Evolutionary conservation across 2,329 filamentous ascomycete genomes (phyloP).

Genomic region (Fusarium metavorans): DNA sequence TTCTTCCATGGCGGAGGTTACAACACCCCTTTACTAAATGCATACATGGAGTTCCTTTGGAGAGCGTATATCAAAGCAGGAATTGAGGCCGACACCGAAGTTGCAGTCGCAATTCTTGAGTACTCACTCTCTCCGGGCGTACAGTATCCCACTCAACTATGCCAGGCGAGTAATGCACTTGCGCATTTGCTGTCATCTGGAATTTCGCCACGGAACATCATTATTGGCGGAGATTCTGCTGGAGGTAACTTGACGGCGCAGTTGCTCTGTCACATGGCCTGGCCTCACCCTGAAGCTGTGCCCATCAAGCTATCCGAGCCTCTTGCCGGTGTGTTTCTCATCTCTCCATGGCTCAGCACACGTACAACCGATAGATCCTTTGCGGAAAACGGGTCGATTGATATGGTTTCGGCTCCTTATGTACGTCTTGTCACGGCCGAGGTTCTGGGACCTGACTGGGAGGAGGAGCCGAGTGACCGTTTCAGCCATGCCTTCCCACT

Average conservation of each 20-base stretch:
- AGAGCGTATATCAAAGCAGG: neutral
- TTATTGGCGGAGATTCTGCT: neutral
- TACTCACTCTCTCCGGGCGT: neutral
- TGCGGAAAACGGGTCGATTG: neutral
- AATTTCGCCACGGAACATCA: neutral
- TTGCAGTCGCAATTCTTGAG: neutral
- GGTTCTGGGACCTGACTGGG: neutral
- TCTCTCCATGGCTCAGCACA: neutral
- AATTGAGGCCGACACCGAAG: neutral
- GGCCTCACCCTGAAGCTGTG: neutral
- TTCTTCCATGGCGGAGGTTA: neutral
- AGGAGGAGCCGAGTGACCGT: neutral
- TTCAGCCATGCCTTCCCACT: neutral
- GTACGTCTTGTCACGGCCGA: neutral
- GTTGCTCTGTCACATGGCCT: neutral
- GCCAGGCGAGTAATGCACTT: neutral
- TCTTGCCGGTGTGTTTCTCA: neutral
- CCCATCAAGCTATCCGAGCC: neutral
- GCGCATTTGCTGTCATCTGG: neutral
- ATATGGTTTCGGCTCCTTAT: neutral
- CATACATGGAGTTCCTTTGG: neutral
- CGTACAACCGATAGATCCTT: neutral
- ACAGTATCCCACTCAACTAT: neutral
- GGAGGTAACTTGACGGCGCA: neutral
- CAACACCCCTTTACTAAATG: neutral